Conservation (phyloP, 805 yeast genomes). For the Candida khao-thaluensis region DNA sequence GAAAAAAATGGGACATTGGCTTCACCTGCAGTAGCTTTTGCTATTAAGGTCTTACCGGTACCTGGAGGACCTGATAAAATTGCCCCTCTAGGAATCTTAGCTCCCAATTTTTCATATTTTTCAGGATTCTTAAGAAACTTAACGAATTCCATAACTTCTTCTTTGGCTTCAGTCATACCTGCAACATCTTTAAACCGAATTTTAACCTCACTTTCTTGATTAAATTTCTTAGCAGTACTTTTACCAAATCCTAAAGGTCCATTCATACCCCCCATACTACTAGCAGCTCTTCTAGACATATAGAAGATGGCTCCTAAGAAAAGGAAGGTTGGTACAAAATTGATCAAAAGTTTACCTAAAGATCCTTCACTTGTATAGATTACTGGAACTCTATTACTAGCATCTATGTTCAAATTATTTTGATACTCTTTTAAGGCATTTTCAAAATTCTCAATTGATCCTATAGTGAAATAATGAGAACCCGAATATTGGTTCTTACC, state of each 20-base stretch:
- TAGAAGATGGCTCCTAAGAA: conserved; percentile 88
- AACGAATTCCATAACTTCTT: conserved; percentile 97
- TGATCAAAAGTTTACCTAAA: conserved; percentile 58
- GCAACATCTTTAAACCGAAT: conserved; percentile 93
- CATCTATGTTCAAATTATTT: conserved; percentile 60
- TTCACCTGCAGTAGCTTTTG: conserved; percentile 99
- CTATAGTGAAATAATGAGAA: conserved; percentile 65
- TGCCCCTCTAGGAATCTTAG: conserved; percentile 98
- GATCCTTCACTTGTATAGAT: conserved; percentile 73
- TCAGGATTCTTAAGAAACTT: conserved; percentile 86
- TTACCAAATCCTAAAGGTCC: conserved; percentile 85
- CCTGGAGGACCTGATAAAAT: conserved; percentile 98
- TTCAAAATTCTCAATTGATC: conserved; percentile 88
- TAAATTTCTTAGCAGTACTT: conserved; percentile 86
- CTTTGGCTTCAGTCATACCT: conserved; percentile 95
- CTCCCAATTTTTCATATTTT: conserved; percentile 90
- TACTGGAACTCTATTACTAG: conserved; percentile 74
- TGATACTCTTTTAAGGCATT: conserved; percentile 74
- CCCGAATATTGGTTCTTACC: conserved; percentile 50
- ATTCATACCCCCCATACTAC: conserved; percentile 48
- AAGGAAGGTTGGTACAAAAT: conserved; percentile 84
- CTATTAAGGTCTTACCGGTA: conserved; percentile 95
- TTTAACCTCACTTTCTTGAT: conserved; percentile 87
- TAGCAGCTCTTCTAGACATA: conserved; percentile 62
- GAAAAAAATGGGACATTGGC: conserved; percentile 97